Conservation (phyloP, 2,329 filamentous ascomycete species). For the Phialocephala subalpina region DNA sequence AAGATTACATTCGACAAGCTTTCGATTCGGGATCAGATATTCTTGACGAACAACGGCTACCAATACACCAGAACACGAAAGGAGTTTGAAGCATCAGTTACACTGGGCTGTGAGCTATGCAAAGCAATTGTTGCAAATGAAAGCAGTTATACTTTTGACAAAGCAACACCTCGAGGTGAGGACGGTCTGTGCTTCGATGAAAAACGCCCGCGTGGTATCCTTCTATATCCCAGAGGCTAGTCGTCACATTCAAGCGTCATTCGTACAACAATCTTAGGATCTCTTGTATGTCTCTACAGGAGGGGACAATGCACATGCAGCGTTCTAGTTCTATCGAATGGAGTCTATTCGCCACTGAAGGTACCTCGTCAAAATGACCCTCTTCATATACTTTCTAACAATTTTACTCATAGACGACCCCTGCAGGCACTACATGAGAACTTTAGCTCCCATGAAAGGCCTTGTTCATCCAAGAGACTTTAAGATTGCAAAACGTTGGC, state of each 20-base stretch:
- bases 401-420: background rate
- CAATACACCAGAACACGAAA: background rate
- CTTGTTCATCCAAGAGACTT: background rate
- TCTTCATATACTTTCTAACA: background rate
- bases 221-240: background rate
- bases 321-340: background rate
- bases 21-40: slow-evolving; percentile 1
- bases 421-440: background rate
- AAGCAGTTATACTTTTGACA: background rate
- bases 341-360: background rate
- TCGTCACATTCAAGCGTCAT: background rate
- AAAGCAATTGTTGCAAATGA: background rate
- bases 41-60: background rate
- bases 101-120: background rate
- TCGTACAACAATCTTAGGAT: background rate
- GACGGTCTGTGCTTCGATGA: background rate
- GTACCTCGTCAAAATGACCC: background rate
- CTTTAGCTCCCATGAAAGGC: background rate
- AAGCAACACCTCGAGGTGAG: background rate
- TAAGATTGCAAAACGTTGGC: background rate
- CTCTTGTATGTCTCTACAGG: background rate
- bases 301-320: background rate
- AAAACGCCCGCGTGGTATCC: background rate
- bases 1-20: background rate
- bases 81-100: background rate